Conservation (phyloP, 2,329 filamentous ascomycete species). For the Leptosphaerulina australis region DNA sequence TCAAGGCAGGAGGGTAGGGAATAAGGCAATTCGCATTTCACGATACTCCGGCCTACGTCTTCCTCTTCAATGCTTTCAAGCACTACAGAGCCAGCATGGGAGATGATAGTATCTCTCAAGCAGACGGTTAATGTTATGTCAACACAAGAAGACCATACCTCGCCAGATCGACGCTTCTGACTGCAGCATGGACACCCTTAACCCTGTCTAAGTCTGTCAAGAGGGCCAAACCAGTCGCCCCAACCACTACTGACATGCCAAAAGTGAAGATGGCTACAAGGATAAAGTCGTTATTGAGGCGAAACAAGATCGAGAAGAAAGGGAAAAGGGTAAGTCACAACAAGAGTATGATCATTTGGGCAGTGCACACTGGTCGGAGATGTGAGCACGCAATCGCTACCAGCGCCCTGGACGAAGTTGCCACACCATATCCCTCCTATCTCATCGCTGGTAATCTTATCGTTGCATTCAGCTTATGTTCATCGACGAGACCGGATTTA, state of each 20-base stretch:
- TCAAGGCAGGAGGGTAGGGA: conserved; percentile 32
- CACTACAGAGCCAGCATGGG: conserved; percentile 41
- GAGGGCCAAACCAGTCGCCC: conserved; percentile 9
- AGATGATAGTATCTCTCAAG: conserved; percentile 38
- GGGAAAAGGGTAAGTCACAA: conserved; percentile 30
- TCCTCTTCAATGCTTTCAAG: conserved; percentile 34
- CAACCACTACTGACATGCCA: conserved; percentile 5
- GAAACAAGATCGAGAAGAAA: conserved; percentile 32
- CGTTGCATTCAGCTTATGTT: too few relatives aligned
- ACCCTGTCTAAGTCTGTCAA: conserved; percentile 27
- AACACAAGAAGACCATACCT: not conserved
- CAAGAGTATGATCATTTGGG: conserved; percentile 41
- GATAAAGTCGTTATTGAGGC: conserved; percentile 41
- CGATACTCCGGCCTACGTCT: conserved; percentile 38
- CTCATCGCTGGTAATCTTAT: too few relatives aligned
- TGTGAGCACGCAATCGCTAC: too few relatives aligned
- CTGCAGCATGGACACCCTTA: conserved; percentile 1
- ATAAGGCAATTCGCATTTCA: conserved; percentile 38
- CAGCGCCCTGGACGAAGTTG: too few relatives aligned
- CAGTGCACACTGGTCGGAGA: conserved; percentile 46
- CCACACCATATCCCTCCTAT: too few relatives aligned
- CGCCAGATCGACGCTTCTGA: conserved; percentile 1
- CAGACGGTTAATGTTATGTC: conserved; percentile 9
- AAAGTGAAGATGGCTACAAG: conserved; percentile 30
- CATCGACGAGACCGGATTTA: not conserved